Base-by-base conservation (phyloP, 2,329 filamentous ascomycete genomes). In the Trichoderma koningiopsis region DNA sequence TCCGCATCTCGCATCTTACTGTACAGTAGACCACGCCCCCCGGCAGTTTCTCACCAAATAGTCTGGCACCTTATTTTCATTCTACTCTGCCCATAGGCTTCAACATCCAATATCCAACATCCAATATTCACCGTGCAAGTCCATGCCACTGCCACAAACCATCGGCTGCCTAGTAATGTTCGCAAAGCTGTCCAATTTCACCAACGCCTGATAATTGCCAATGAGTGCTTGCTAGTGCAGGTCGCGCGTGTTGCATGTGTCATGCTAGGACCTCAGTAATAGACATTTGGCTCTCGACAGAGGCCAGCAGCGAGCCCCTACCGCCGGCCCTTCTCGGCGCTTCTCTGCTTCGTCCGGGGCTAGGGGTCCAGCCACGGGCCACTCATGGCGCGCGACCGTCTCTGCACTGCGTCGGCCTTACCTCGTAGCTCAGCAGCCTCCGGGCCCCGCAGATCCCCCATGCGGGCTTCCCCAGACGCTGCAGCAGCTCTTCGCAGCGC, bases 261-360 rank as follows among this genome's bases (percentile, higher is more conserved):
- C 63, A 67, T 67, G 63, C 37, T 61, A 43, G 53, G 65, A 37
- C 40, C 33, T 33, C 24, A 19, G 19, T 43, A 62, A 49, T 37
- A 43, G 40, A 43, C 40, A 43, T n/a, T 43, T 43, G 40, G 40
- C 40, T 43, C 40, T 43, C 29, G 35, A 43, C 40, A 43, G 58
- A 47, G 49, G 57, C 58, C 62, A 43, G 58, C 31, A 7, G 24
- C 59, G 58, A 71, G 49, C 68, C 64, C 71, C 70, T 66, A 60
- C 70, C 35, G 53, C 73, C 77, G 77, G 76, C 77, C 71, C 73
- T 79, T 76, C 77, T 79, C 77, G 77, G 77, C 77, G 77, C 77
- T 79, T 79, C 76, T 79, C 72, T 73, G 64, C 68, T 55, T 65
- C 55, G 61, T 56, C 43, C 43, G 53, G 61, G 31, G 47, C 56